Evolutionary conservation across 1,284 basidiomycete genomes (phyloP), one percentile per base, ranked within the genome.

Genomic region (Sanghuangporus weigelae): DNA sequence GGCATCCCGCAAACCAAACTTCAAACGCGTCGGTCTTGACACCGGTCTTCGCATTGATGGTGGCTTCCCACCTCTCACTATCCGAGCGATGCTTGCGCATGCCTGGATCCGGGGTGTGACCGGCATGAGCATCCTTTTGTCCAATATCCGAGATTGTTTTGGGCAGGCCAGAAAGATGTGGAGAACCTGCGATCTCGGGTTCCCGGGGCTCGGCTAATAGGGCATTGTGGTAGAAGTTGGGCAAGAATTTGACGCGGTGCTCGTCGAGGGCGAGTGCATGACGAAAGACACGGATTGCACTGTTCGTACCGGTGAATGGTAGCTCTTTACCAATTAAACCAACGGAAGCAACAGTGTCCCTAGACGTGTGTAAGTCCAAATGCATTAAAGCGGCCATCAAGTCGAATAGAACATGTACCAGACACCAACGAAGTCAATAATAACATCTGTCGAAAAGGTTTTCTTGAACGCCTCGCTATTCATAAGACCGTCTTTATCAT

Each of bases 391-490:
- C 10, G 19, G 19, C 26, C 26, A 31, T 31, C 26, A 4, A 54
- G n/a, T 38, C 36, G 21, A 16, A 7, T 8, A 23, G 21, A 16
- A 8, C n/a, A 71, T 78, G 67, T 70, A 84, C 85, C 84, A 87
- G 53, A 85, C 82, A 14, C 85, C 85, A 3, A 86, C 71, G 67
- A 86, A 85, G 62, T 86, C 84, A 38, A 87, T 79, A 6, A 78
- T 73, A 5, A 84, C 82, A 53, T 84, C 80, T 26, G 80, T 79
- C 0, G 81, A 85, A 67, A 88, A 89, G 0, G 85, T 79, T 58
- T 81, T 80, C 70, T 87, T 89, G 77, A 90, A 90, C 0, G 76
- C 81, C 1, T 75, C 81, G 44, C 80, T 81, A 67, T 84, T 82
- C 21, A 68, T 67, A 81, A 83, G 85, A 0, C 86, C 86, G 3